These are phyloP conservation scores for Fusarium graminum DNA, from an alignment of 2,329 filamentous ascomycete genomes.

Conservation along the genomic window DNA sequence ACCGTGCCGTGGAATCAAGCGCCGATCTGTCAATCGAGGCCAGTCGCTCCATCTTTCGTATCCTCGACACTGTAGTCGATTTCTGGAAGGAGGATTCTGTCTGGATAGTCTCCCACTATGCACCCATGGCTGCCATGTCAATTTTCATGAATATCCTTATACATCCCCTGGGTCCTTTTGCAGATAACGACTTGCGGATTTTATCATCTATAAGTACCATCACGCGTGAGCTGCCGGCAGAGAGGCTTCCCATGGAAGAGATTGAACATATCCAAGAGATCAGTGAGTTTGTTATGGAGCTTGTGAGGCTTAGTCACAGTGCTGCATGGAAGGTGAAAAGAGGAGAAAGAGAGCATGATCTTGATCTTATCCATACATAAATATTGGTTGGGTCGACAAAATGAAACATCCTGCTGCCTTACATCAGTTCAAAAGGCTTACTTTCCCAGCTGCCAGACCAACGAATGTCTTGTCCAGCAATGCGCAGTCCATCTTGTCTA, in stretches of 20 bases:
- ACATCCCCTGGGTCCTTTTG: conserved; percentile 32
- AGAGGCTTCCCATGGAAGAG: conserved; percentile 35
- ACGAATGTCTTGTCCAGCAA: conserved; percentile 47
- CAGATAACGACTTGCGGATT: conserved; percentile 35
- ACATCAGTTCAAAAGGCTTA: conserved; percentile 55
- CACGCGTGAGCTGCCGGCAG: conserved; percentile 33
- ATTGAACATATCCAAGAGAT: conserved; percentile 42
- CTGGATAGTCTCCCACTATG: conserved; percentile 38
- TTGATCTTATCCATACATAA: conserved; percentile 36
- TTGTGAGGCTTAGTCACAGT: conserved; percentile 38
- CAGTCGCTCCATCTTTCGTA: conserved; percentile 37
- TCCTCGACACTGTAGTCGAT: conserved; percentile 32
- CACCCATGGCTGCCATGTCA: conserved; percentile 38
- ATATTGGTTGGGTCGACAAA: neutral
- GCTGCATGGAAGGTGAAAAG: conserved; percentile 39
- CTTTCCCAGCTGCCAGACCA: conserved; percentile 51
- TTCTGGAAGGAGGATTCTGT: conserved; percentile 39
- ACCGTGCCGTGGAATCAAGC: conserved; percentile 36
- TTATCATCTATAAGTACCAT: conserved; percentile 38
- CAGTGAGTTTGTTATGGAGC: conserved; percentile 41
- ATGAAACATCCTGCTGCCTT: neutral
- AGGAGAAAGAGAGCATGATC: conserved; percentile 36
- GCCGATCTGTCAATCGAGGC: conserved; percentile 39
- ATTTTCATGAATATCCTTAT: conserved; percentile 41
- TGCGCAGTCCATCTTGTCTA: conserved; percentile 44